Evolutionary conservation across 1,139 yeast genomes (phyloP), one percentile per base, ranked within the genome.

Genomic region (Hansenula anomala): DNA sequence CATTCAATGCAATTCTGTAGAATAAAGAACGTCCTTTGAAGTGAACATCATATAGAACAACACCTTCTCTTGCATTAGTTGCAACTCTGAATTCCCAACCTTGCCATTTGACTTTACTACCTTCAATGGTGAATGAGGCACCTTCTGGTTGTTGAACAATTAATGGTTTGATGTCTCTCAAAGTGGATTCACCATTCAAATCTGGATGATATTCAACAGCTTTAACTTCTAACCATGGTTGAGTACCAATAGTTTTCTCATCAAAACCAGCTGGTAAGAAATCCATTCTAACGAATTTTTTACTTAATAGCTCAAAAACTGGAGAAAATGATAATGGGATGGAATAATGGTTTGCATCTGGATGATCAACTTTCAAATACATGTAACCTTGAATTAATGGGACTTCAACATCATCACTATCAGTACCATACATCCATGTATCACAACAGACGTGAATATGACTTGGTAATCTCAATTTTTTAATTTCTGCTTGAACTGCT

Each of bases 401-500:
- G 37, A 60, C 59, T 2, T 39, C 43, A 15, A 48, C 34, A 30
- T 52, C 49, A 36, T 71, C 63, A 51, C 74, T 75, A 58, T 83
- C 90, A 31, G 88, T 81, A 51, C 95, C 96, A 59, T 86, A 86
- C 71, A 86, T 86, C 95, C 96, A 87, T 38, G 94, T 90, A 58
- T 87, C 88, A 56, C 72, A 75, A 56, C 82, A 76, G 37, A 86
- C 78, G 24, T 51, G 50, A 36, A 73, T 57, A 54, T 72, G 69
- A 19, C 73, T 70, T 55, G 80, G 88, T 55, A 74, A 73, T 55
- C 69, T 75, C 70, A 74, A 75, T 63, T 77, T 83, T 52, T 66
- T 83, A 52, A 80, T 66, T 59, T 80, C 87, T 20, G 79, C 84
- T 43, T 58, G 49, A 43, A 84, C 79, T 6, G 53, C 47, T 18